phyloP scores from a whole-genome alignment of 2,329 filamentous ascomycete genomes.

The Penicillium polonicum region DNA sequence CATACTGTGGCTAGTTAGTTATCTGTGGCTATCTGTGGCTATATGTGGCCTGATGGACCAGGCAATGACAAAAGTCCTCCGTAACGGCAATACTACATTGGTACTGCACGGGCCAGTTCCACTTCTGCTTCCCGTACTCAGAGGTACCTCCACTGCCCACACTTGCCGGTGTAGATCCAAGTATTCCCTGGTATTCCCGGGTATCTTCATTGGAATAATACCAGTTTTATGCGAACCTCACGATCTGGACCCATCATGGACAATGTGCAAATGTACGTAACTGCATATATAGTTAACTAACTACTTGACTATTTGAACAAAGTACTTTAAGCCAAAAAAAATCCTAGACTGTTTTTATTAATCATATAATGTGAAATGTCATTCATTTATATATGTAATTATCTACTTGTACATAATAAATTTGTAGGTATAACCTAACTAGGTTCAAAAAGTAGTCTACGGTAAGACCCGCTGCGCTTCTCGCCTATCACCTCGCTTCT shows the following conservation, averaged over 20 bases:
- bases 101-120: constrained; percentile 7
- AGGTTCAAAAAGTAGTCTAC: not conserved
- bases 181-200: constrained; percentile 1
- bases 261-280: not conserved
- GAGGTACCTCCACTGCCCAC: constrained; percentile 10
- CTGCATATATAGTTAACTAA: too few relatives aligned
- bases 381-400: too few relatives aligned
- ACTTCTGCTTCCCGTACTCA: constrained; percentile 11
- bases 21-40: too few relatives aligned
- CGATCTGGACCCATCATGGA: constrained; percentile 1
- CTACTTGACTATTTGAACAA: too few relatives aligned
- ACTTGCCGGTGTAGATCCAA: constrained; percentile 12
- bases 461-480: constrained; percentile 15
- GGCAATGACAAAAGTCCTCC: not conserved
- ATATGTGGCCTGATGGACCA: not conserved
- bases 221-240: not conserved
- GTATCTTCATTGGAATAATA: constrained; percentile 1
- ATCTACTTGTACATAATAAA: too few relatives aligned
- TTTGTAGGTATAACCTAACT: too few relatives aligned
- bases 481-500: constrained; percentile 36
- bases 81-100: not conserved
- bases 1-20: not conserved
- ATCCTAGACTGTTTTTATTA: too few relatives aligned
- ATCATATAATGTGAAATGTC: too few relatives aligned
- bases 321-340: too few relatives aligned